Evolutionary conservation across 2,329 filamentous ascomycete genomes (phyloP), one percentile per base, ranked within the genome.

Genomic region (Xylariaceae sp.): DNA sequence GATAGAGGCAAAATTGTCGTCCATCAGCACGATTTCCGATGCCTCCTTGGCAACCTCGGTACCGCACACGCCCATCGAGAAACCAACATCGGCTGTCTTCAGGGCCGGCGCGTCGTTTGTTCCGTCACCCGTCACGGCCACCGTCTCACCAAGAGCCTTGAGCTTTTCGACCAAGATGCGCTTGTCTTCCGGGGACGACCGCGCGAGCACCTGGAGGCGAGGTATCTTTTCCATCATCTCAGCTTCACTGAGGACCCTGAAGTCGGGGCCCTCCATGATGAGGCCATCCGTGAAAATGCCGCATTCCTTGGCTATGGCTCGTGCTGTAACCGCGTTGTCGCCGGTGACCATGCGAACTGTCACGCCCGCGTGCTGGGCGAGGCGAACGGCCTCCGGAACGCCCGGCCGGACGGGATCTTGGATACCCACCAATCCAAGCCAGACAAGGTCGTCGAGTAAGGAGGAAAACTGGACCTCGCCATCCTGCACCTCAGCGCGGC

Each of bases 1-100:
- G 46, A 89, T 90, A n/a, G 83, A 88, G 18, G 80, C 74, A 62
- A 90, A 90, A 65, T 89, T 89, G 63, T 90, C 85, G 57, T 89
- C 85, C 85, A 89, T 88, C 11, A 90, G 70, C 51, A 90, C 88
- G 45, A 90, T 90, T 26, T 84, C 83, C 5, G 85, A 89, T 1
- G 85, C 85, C 62, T 90, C 85, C 63, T 89, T 89, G 31, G 85
- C 85, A 26, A 90, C 85, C 59, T 89, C 85, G 0, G 85, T 89
- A 45, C 85, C 85, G 11, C 85, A 75, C 36, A 89, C 86, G 50
- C 85, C 85, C 85, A 90, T 90, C n/a, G 85, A 87, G 63, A 90
- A 89, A 17, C 85, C 85, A 34, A 90, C 82, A 55, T 90, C 85
- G 5, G 85, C 85, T 53, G 81, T 81, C 64, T 86, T 88, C 34